Base-by-base conservation (phyloP, 306 rosid species). In the Purshia tridentata region DNA sequence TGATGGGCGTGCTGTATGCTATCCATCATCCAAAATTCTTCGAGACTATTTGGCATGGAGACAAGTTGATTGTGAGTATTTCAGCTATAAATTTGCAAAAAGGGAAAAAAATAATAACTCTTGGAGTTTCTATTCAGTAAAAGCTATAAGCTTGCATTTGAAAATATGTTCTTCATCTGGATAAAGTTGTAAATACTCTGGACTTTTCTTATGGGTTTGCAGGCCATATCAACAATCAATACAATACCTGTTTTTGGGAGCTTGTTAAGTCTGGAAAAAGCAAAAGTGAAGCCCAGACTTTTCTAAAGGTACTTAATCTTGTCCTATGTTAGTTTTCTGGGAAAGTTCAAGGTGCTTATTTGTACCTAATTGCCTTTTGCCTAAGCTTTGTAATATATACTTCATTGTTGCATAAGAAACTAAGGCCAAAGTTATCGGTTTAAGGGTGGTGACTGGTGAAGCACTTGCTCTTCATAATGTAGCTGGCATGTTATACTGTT, bases 221-320 rank as follows among this genome's bases (percentile, higher is more conserved):
- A 85, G 89, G 89, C 69, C 96, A 92, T 85, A 90, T 92, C 81
- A 92, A 92, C 79, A 88, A 90, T 77, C 98, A 90, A 72, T 92
- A 90, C 62, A 93, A 93, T 79, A 83, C 98, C 69, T 90, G 98
- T 84, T 93, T 89, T 60, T 90, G 97, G 97, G 85, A 88, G 87
- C 89, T 92, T 74, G 94, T 90, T 52, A 80, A 86, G 79, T 77
- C 86, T 55, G 94, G 98, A 65, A 90, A 86, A 80, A 74, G 87
- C 71, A 90, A 88, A 86, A 82, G 80, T 61, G 94, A 88, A 76
- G 96, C 94, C 45, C 96, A 92, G 71, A 72, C 79, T 16, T 66
- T 67, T 66, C 80, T 88, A 41, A 88, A 88, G 89, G 89, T 82
- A 54, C 42, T 10, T 39, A 20, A 51, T 29, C 35, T 29, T 29